These are phyloP conservation scores for Mycena crocata DNA, from an alignment of 768 basidiomycete species.

Conservation along the genomic window DNA sequence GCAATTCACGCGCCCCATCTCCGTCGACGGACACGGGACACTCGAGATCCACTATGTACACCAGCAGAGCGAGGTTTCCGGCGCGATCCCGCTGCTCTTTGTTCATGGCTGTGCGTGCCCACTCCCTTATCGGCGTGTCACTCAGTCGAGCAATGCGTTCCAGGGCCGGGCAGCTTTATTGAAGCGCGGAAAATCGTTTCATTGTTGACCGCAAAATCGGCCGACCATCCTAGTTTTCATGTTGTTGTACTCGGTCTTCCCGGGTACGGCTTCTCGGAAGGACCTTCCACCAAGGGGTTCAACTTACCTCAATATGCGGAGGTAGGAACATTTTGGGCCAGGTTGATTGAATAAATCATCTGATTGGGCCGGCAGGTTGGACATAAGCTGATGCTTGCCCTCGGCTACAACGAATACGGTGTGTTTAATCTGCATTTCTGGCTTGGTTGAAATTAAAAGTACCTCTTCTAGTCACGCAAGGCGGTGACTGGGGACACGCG, in stretches of 20 bases:
- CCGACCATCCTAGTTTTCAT: conserved; percentile 66
- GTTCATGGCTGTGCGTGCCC: too few species aligned
- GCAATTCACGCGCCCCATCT: conserved; percentile 11
- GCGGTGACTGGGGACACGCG: conserved; percentile 59
- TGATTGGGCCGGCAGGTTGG: conserved; percentile 47
- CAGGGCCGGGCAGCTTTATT: conserved; percentile 71
- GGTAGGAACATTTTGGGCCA: conserved; percentile 41
- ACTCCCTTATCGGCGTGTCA: too few species aligned
- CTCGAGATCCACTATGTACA: conserved; percentile 12
- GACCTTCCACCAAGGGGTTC: conserved; percentile 64
- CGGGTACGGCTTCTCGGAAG: conserved; percentile 72
- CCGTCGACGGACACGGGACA: conserved; percentile 10
- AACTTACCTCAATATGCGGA: conserved; percentile 61
- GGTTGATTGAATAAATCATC: background rate
- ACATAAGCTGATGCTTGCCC: conserved; percentile 60
- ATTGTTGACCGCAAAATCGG: conserved; percentile 54
- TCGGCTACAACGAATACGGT: conserved; percentile 65
- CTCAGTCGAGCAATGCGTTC: background rate
- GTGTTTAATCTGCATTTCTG: background rate
- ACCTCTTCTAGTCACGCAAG: conserved; percentile 51
- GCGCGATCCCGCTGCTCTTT: conserved; percentile 7
- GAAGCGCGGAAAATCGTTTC: conserved; percentile 71
- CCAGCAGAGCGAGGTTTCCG: background rate
- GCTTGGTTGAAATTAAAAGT: background rate
- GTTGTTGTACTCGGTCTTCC: conserved; percentile 71